Conservation (phyloP, 2,329 filamentous ascomycete genomes). For the Xylaria sp. region DNA sequence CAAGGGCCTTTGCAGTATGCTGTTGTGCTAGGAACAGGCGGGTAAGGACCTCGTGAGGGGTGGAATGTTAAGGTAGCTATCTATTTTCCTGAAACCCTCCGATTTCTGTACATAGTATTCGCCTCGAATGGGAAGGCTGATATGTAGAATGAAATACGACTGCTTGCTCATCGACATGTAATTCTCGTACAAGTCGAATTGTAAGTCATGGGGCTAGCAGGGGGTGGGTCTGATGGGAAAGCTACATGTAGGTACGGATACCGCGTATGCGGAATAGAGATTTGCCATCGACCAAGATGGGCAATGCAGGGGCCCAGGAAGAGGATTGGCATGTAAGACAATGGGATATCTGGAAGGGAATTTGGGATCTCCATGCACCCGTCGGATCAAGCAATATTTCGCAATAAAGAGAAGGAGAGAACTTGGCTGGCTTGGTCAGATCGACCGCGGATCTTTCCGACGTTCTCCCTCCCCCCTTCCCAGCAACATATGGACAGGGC, state of each 20-base stretch:
- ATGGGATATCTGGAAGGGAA: conserved; percentile 21
- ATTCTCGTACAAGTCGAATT: conserved; percentile 12
- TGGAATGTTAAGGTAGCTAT: conserved; percentile 3
- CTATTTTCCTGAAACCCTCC: conserved; percentile 3
- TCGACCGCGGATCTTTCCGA: conserved; percentile 18
- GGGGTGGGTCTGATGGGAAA: conserved; percentile 13
- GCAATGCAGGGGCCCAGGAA: conserved; percentile 14
- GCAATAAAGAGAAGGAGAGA: too few species aligned
- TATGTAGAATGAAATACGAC: conserved; percentile 6
- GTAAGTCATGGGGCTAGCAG: conserved; percentile 12
- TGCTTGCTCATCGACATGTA: conserved; percentile 12
- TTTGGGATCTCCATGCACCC: conserved; percentile 30
- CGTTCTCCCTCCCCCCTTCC: background rate
- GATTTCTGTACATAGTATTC: conserved; percentile 17
- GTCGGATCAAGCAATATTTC: conserved; percentile 10
- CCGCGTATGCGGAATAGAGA: conserved; percentile 18
- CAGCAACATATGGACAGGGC: conserved; percentile 2
- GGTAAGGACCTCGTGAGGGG: conserved; percentile 7
- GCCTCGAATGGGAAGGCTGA: conserved; percentile 6
- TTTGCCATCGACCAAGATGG: conserved; percentile 21
- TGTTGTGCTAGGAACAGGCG: conserved; percentile 4
- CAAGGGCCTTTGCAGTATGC: conserved; percentile 8
- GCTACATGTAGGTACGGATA: conserved; percentile 8
- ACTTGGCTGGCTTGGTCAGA: conserved; percentile 15
- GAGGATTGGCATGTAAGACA: conserved; percentile 23